Evolutionary conservation across 2,329 filamentous ascomycete genomes (phyloP).

Genomic region (Aspergillus phoenicis): DNA sequence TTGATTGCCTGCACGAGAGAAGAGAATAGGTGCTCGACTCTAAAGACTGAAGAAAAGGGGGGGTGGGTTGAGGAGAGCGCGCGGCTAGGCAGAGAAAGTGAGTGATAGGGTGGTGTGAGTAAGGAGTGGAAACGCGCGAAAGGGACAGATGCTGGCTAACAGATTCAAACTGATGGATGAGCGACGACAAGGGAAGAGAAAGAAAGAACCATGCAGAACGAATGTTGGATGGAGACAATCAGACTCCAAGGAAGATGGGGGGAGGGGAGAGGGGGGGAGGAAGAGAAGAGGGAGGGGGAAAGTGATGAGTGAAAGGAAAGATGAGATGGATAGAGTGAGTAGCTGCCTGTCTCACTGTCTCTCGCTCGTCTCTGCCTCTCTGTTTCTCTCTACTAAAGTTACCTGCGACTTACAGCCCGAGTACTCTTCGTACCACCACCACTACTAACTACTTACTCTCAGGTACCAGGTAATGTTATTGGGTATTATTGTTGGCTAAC

Average conservation of each 20-base stretch:
- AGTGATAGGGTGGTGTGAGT: background rate
- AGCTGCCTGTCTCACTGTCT: too few relatives aligned
- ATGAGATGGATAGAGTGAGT: background rate
- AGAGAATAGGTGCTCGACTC: background rate
- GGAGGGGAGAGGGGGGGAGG: background rate
- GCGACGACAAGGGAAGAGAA: constrained; percentile 2
- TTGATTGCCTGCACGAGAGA: background rate
- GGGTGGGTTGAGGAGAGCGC: background rate
- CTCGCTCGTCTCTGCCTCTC: too few relatives aligned
- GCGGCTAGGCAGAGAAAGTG: background rate
- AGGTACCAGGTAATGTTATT: constrained; percentile 6
- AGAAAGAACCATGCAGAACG: constrained; percentile 3
- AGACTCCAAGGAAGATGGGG: background rate
- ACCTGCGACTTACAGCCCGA: background rate
- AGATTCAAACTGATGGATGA: background rate
- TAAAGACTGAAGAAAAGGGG: background rate
- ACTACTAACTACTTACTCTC: background rate
- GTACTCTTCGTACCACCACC: background rate
- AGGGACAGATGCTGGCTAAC: background rate
- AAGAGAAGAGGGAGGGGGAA: background rate
- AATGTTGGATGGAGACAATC: constrained; percentile 8
- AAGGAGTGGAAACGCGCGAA: background rate
- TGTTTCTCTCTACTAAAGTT: background rate
- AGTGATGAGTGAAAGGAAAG: background rate
- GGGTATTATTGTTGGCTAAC: constrained; percentile 1